Percentiles rank a stretch among this genome's conserved stretches.
Evolutionary conservation across 768 basidiomycete species (phyloP).

Genomic region (Tephrocybe sp.): DNA sequence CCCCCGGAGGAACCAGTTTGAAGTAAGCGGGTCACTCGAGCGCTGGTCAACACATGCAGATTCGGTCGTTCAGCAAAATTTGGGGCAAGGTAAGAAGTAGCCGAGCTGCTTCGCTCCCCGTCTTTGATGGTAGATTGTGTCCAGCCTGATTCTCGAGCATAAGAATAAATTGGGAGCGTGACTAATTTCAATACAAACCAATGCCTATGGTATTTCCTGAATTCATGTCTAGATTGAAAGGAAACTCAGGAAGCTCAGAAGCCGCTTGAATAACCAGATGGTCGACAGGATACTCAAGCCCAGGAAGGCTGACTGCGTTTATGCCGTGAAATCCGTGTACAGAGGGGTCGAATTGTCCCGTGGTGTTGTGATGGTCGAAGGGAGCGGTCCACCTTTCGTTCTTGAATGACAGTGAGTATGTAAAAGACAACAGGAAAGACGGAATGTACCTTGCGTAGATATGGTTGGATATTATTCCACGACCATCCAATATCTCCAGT

Average conservation of each 20-base stretch:
- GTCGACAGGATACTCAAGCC: conserved; percentile 25
- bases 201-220: conserved; percentile 24
- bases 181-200: conserved; percentile 20
- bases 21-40: conserved; percentile 23
- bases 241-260: conserved; percentile 23
- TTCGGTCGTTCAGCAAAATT: conserved; percentile 19
- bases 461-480: conserved; percentile 30
- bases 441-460: conserved; percentile 22
- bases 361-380: conserved; percentile 28
- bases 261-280: conserved; percentile 27
- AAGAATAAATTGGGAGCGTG: background rate
- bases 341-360: conserved; percentile 6
- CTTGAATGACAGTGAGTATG: conserved; percentile 1
- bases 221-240: conserved; percentile 26
- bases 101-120: conserved; percentile 26
- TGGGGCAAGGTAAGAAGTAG: conserved; percentile 24
- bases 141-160: conserved; percentile 17
- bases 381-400: conserved; percentile 30
- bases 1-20: conserved; percentile 13
- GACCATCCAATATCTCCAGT: conserved; percentile 31
- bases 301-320: conserved; percentile 28
- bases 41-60: conserved; percentile 22
- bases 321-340: conserved; percentile 25
- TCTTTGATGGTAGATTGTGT: conserved; percentile 24
- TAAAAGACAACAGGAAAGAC: background rate